Evolutionary conservation across 1,284 basidiomycete species (phyloP).

Genomic region (Lentinula novae-zelandiae): DNA sequence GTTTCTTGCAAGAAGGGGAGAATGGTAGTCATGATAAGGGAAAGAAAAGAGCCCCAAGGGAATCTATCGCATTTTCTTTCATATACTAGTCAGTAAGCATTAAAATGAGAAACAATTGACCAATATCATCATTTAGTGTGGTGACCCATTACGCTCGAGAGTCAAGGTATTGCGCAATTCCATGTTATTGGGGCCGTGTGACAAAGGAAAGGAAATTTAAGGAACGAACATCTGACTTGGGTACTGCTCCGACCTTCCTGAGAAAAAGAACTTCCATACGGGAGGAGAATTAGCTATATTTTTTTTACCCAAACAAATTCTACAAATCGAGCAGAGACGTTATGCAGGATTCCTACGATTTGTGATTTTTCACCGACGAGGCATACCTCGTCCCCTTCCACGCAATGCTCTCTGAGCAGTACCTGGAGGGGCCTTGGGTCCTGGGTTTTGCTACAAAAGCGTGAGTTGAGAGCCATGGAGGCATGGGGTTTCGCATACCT

Average conservation of each 20-base stretch:
- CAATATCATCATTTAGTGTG: constrained; percentile 5
- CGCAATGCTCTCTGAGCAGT: constrained; percentile 79
- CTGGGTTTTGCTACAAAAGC: constrained; percentile 55
- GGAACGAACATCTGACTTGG: not conserved
- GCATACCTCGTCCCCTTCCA: constrained; percentile 78
- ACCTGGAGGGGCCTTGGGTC: constrained; percentile 82
- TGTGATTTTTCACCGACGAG: constrained; percentile 48
- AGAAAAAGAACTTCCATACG: not conserved
- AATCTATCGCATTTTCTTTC: not conserved
- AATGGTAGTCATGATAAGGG: constrained; percentile 21
- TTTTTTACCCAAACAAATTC: not conserved
- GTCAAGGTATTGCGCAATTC: constrained; percentile 11
- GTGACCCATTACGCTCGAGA: constrained; percentile 11
- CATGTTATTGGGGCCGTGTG: not conserved
- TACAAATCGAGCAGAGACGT: not conserved
- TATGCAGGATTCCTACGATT: not conserved
- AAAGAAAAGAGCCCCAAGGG: not conserved
- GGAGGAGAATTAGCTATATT: not conserved
- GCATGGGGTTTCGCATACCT: constrained; percentile 44
- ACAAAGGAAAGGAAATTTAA: not conserved
- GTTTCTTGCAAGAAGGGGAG: constrained; percentile 8
- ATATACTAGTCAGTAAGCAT: not conserved
- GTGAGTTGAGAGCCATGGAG: constrained; percentile 13
- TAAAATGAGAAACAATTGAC: constrained; percentile 6
- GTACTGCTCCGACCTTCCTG: not conserved